phyloP scores from a whole-genome alignment of 257 asterid species.

The Mitragyna speciosa region DNA sequence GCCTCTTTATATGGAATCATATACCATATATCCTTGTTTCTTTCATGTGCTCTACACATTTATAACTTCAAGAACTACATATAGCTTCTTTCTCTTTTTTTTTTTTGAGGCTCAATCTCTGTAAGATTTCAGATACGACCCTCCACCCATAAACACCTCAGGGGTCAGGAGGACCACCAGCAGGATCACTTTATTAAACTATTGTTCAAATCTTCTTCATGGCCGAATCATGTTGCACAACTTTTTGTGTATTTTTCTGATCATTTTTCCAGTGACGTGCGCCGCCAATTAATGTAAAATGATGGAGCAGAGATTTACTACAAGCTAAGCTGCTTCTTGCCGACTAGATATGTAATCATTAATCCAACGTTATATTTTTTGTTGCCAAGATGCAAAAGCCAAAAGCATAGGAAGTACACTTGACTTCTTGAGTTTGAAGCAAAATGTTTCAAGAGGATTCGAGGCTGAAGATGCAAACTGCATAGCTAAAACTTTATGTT shows the following conservation, averaged over 20 bases:
- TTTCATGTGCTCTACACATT: conserved; percentile 3
- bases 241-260: background rate
- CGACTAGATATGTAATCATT: background rate
- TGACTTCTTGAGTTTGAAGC: background rate
- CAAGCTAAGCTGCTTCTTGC: background rate
- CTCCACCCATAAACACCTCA: background rate
- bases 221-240: background rate
- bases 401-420: background rate
- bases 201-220: background rate
- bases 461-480: background rate
- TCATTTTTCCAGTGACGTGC: background rate
- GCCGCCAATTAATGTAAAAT: background rate
- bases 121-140: background rate
- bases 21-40: background rate
- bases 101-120: too few species aligned
- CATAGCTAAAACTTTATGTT: background rate
- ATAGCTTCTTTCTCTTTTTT: too few species aligned
- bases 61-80: too few species aligned
- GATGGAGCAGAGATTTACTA: background rate
- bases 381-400: background rate
- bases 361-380: background rate
- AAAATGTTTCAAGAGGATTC: background rate
- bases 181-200: background rate
- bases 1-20: conserved; percentile 4
- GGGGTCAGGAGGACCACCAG: background rate